Evolutionary conservation across 768 basidiomycete species (phyloP).

Genomic region (Mycena venus): DNA sequence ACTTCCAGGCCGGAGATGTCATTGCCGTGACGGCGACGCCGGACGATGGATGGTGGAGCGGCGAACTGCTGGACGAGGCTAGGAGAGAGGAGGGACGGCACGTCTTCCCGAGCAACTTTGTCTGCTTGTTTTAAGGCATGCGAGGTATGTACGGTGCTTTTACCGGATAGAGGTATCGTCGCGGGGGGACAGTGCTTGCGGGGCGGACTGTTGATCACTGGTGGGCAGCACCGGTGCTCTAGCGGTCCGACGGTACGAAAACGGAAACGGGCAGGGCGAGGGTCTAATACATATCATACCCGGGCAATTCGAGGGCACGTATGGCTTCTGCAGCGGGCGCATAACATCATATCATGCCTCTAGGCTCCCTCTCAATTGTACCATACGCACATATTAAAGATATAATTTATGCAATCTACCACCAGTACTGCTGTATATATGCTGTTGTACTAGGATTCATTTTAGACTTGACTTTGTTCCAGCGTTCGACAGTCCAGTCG

Average conservation of each 20-base stretch:
- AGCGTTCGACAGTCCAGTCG: too few relatives aligned
- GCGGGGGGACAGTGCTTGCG: neutral
- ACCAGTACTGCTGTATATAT: too few relatives aligned
- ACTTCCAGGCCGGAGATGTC: conserved; percentile 95
- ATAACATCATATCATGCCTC: neutral
- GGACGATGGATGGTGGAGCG: conserved; percentile 99
- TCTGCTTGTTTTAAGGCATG: conserved; percentile 73
- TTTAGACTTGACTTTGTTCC: too few relatives aligned
- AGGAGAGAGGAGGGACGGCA: conserved; percentile 81
- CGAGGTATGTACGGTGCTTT: neutral
- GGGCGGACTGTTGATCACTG: neutral
- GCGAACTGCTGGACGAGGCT: conserved; percentile 83
- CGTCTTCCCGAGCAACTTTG: conserved; percentile 93
- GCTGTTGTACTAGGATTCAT: too few relatives aligned
- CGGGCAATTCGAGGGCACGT: conserved; percentile 3
- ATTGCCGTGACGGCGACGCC: conserved; percentile 96
- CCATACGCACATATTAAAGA: neutral
- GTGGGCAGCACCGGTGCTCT: neutral
- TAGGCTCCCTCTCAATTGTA: neutral
- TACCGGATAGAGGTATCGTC: neutral
- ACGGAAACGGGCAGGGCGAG: neutral
- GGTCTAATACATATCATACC: conserved; percentile 5
- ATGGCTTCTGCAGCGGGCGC: neutral
- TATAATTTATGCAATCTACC: too few relatives aligned
- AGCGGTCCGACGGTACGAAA: neutral